Base-by-base conservation (phyloP, 345 rosid genomes). In the Durio zibethinus region DNA sequence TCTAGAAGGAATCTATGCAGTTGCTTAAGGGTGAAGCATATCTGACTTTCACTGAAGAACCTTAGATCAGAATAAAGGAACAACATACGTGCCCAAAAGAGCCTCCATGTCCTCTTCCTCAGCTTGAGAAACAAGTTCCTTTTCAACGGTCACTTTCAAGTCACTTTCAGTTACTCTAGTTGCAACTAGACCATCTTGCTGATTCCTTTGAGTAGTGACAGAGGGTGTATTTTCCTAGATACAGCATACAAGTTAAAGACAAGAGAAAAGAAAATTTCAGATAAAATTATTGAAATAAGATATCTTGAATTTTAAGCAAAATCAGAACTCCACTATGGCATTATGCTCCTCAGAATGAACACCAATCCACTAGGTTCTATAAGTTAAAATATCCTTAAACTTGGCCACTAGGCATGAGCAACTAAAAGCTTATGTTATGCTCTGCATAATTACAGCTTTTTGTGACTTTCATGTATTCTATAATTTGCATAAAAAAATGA, bases 101-200 rank as follows among this genome's bases (percentile, higher is more conserved):
- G 98, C 97, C 87, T 96, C 98, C 94, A 94, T 93, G 78, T 96
- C 99, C 67, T 62, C 67, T 18, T 62, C 67, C 88, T 96, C 98
- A 1, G 91, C 99, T 84, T 96, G 99, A 67, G 97, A 94, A 78
- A 97, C 99, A 40, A 97, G 89, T 76, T 92, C 99, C 77, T 82
- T 92, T 84, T 97, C 99, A 83, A 97, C 97, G 77, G 89, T 94
- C 73, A 96, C 97, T 86, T 92, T 89, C 86, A 92, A 69, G 69
- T 92, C 97, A 78, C 80, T 87, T 90, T 90, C 97, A 69, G 87
- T 77, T 63, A 83, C 88, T 69, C 85, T 33, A 84, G 89, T 86
- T 77, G 76, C 84, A 80, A 92, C 87, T 73, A 93, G 94, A 78
- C 97, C 98, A 43, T 92, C 93, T 82, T 84, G 89, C 77, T 78